These are phyloP conservation scores for Pontederia paniculata DNA, from an alignment of 176 grass and related monocot species.

Conservation along the genomic window DNA sequence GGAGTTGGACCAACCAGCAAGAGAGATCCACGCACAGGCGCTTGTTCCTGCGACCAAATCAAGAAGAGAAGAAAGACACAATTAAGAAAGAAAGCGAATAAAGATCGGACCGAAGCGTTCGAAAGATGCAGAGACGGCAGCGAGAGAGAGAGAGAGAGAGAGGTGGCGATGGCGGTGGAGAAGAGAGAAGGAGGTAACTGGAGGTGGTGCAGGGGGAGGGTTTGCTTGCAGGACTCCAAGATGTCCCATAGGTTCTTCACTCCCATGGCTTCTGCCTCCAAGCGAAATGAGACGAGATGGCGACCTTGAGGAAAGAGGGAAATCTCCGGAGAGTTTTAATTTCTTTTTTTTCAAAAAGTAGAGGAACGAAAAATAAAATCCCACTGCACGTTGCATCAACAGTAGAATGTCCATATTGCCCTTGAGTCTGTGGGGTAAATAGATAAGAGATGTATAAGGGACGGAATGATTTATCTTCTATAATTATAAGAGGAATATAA, in stretches of 20 bases:
- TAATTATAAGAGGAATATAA: no score
- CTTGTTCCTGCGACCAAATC: conserved; percentile 50
- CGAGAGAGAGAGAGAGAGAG: background rate
- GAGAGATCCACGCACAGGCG: conserved; percentile 90
- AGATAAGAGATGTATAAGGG: no score
- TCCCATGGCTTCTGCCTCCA: conserved; percentile 31
- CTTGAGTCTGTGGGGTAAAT: no score
- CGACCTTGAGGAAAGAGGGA: no score
- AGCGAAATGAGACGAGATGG: no score
- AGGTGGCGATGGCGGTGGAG: background rate
- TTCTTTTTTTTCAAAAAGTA: no score
- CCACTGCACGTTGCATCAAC: no score
- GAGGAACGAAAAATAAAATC: no score
- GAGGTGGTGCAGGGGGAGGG: conserved; percentile 79
- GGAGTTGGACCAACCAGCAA: conserved; percentile 82
- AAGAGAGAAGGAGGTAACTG: conserved; percentile 31
- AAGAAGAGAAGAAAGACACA: conserved; percentile 1
- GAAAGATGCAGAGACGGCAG: background rate
- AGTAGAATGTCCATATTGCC: no score
- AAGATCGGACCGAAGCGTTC: conserved; percentile 1
- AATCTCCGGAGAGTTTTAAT: no score
- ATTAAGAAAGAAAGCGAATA: background rate
- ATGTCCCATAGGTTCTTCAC: conserved; percentile 94
- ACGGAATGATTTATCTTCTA: no score
- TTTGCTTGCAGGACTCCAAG: conserved; percentile 95